These are phyloP conservation scores for Gossypium bickii DNA, from an alignment of 345 rosid genomes.

Conservation along the genomic window DNA sequence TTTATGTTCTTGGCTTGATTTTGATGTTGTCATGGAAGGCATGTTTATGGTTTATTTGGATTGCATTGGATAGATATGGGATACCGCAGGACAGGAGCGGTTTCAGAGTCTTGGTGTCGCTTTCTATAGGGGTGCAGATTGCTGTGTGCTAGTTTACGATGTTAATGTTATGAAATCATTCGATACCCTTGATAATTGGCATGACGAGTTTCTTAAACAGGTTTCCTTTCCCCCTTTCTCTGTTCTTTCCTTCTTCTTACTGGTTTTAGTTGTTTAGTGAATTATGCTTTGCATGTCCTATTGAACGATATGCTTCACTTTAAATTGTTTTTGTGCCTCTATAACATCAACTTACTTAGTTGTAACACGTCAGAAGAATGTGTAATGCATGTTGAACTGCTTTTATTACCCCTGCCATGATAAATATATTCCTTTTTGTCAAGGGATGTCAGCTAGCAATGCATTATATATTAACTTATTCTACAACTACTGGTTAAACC, in stretches of 20 bases:
- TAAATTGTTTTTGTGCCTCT: not conserved
- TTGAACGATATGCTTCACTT: not conserved
- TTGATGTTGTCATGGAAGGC: not conserved
- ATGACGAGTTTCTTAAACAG: constrained; percentile 97
- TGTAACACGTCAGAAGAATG: not conserved
- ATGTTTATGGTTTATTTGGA: not conserved
- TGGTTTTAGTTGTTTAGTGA: not conserved
- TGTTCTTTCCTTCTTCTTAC: not conserved
- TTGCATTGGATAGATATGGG: constrained; percentile 78
- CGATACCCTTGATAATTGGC: constrained; percentile 93
- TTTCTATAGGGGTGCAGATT: constrained; percentile 95
- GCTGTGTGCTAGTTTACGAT: constrained; percentile 90
- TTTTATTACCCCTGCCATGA: not conserved
- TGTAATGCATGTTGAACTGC: not conserved
- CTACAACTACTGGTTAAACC: not conserved
- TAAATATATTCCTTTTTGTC: not conserved
- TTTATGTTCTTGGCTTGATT: not conserved
- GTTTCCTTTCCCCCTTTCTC: constrained; percentile 23
- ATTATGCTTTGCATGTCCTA: not conserved
- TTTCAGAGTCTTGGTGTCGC: constrained; percentile 98
- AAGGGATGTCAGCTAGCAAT: not conserved
- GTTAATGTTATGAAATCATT: constrained; percentile 85
- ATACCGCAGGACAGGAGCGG: constrained; percentile 96
- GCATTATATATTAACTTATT: not conserved
- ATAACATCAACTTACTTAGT: not conserved